Percentiles rank a stretch among this genome's conserved stretches.
Conservation (phyloP, 2,329 filamentous ascomycete genomes). For the Curvularia hawaiiensis region DNA sequence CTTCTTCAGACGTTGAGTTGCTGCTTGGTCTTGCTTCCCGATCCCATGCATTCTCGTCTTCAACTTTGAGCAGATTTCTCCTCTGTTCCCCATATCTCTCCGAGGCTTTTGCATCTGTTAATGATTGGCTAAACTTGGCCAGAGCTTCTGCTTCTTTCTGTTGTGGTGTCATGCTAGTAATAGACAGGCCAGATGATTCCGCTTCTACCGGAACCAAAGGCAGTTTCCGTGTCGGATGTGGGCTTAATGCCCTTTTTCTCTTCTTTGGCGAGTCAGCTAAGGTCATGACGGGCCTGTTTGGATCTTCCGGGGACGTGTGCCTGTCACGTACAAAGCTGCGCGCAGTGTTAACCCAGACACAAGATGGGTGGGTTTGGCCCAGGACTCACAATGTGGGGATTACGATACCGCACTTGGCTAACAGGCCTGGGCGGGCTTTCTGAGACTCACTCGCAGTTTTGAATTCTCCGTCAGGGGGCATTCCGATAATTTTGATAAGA, state of each 20-base stretch:
- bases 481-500: constrained; percentile 28
- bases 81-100: constrained; percentile 30
- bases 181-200: constrained; percentile 10
- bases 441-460: constrained; percentile 36
- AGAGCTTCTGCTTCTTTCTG: neutral
- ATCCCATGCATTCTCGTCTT: constrained; percentile 47
- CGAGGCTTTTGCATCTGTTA: constrained; percentile 5
- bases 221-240: constrained; percentile 18
- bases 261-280: constrained; percentile 43
- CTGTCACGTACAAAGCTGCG: constrained; percentile 42
- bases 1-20: constrained; percentile 18
- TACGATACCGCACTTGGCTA: constrained; percentile 36
- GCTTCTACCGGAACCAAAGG: constrained; percentile 19
- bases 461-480: constrained; percentile 37
- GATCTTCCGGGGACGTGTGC: constrained; percentile 28
- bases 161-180: neutral
- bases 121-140: constrained; percentile 12
- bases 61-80: constrained; percentile 35
- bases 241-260: constrained; percentile 38
- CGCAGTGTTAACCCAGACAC: constrained; percentile 7
- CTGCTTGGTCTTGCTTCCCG: constrained; percentile 27
- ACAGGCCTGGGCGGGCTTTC: constrained; percentile 27
- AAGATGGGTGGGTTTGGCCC: neutral
- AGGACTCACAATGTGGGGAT: constrained; percentile 37
- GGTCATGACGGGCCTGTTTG: constrained; percentile 33